A percentile compares a stretch with the other conserved stretches of the same genome.
Conservation (phyloP, 305 asterid species). For the Fraxinus angustifolia region DNA sequence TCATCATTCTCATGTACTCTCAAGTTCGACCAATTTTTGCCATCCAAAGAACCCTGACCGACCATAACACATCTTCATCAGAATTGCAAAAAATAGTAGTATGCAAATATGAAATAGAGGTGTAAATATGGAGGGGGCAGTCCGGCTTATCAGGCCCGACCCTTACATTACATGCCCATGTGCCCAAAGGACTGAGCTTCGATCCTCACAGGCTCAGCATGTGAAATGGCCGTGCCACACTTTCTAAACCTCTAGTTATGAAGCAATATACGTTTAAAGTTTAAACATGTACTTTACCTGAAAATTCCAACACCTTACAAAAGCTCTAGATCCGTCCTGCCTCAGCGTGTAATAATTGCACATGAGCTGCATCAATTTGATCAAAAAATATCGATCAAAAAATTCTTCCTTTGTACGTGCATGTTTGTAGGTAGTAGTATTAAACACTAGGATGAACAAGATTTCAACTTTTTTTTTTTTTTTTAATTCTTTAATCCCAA, state of each 20-base stretch:
- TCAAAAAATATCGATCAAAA: not conserved
- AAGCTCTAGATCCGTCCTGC: conserved; percentile 90
- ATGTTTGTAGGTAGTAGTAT: not conserved
- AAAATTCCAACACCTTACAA: conserved; percentile 74
- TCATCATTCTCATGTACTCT: conserved; percentile 76
- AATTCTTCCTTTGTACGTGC: not conserved
- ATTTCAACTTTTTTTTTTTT: not conserved
- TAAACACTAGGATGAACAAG: not conserved
- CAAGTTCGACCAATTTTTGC: conserved; percentile 74
- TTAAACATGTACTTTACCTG: conserved; percentile 45
- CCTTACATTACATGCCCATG: not conserved
- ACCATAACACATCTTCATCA: not conserved
- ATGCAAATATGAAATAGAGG: not conserved
- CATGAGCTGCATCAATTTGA: conserved; percentile 62
- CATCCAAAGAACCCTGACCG: conserved; percentile 78
- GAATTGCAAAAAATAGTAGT: not conserved
- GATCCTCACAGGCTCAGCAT: not conserved
- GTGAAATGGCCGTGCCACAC: not conserved
- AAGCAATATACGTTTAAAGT: not conserved
- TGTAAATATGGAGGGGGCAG: not conserved
- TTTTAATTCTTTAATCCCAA: not conserved
- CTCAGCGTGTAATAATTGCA: conserved; percentile 92
- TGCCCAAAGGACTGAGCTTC: not conserved
- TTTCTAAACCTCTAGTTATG: not conserved
- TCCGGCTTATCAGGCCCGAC: not conserved